Percentiles rank a stretch among this genome's conserved stretches.
Conservation (phyloP, 768 basidiomycete genomes). For the Leucocoprinus sp. region DNA sequence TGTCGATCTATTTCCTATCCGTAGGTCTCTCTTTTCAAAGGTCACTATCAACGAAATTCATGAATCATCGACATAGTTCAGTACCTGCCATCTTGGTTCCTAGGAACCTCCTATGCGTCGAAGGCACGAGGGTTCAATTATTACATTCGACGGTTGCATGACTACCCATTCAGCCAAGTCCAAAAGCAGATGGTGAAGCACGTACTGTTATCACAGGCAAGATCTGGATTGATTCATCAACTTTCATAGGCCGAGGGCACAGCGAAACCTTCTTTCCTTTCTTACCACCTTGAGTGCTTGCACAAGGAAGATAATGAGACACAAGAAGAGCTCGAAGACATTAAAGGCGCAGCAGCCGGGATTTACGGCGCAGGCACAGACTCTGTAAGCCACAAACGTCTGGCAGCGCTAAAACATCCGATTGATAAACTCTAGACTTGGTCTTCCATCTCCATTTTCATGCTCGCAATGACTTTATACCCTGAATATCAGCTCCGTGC, state of each 20-base stretch:
- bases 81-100: conserved; percentile 6
- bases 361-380: conserved; percentile 4
- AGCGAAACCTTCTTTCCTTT: conserved; percentile 33
- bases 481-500: conserved; percentile 28
- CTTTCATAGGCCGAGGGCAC: conserved; percentile 21
- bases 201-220: no score
- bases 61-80: neutral
- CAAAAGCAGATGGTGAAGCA: conserved; percentile 8
- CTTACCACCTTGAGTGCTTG: conserved; percentile 42
- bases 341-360: neutral
- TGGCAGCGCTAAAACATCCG: neutral
- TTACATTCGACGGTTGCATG: neutral
- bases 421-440: conserved; percentile 19
- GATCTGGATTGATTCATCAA: no score
- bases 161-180: conserved; percentile 10
- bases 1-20: conserved; percentile 7
- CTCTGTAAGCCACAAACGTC: neutral
- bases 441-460: conserved; percentile 23
- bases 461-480: conserved; percentile 31
- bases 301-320: neutral
- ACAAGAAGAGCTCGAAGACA: neutral
- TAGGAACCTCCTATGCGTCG: neutral
- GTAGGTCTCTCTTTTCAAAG: neutral
- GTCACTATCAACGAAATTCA: neutral
- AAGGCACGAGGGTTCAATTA: neutral